Conservation (phyloP, 164 flowering plant genomes). For the Vitis vinifera region DNA sequence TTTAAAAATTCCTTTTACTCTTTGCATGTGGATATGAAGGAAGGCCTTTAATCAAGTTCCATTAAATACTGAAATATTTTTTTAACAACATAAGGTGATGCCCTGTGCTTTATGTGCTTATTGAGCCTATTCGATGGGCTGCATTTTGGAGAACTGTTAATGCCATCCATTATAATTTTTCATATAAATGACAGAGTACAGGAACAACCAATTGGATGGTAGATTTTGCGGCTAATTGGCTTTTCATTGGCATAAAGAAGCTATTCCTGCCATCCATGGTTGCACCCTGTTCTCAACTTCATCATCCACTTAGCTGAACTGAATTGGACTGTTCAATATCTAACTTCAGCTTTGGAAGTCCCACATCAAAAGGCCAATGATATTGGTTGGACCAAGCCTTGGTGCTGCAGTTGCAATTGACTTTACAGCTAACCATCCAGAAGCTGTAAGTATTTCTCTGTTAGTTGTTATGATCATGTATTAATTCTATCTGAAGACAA, state of each 20-base stretch:
- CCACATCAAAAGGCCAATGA: conserved; percentile 75
- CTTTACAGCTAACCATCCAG: conserved; percentile 72
- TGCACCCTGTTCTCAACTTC: not conserved
- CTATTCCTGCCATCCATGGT: not conserved
- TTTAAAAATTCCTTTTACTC: not conserved
- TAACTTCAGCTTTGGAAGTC: conserved; percentile 75
- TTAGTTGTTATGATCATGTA: not conserved
- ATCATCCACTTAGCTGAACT: not conserved
- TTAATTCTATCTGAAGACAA: not conserved
- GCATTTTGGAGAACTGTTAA: too few species aligned
- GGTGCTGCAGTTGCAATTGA: conserved; percentile 98
- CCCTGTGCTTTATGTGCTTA: too few species aligned
- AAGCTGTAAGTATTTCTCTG: conserved; percentile 60
- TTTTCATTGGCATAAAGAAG: not conserved
- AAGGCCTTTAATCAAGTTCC: too few species aligned
- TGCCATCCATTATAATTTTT: too few species aligned
- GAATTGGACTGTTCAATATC: not conserved
- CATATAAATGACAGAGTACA: too few species aligned
- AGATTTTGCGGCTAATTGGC: not conserved
- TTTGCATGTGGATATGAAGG: not conserved
- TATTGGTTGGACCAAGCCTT: conserved; percentile 93
- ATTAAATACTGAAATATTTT: too few species aligned
- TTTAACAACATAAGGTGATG: too few species aligned
- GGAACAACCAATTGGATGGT: not conserved
- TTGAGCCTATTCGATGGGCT: too few species aligned